Base-by-base conservation (phyloP, 2,329 filamentous ascomycete species). In the Helotiales sp. region DNA sequence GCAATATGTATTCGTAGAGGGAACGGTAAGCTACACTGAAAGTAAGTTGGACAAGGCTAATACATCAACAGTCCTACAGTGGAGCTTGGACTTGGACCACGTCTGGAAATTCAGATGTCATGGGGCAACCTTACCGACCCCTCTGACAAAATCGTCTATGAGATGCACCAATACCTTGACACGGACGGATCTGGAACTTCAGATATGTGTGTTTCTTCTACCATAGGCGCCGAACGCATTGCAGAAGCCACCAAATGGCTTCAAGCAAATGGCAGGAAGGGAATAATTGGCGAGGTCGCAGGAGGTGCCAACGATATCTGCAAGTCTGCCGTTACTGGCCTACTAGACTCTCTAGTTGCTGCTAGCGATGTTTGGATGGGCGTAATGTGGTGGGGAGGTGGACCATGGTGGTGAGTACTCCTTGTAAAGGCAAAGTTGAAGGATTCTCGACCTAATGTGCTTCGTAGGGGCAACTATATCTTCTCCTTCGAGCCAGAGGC, bases 161-260 rank as follows among this genome's bases (percentile, higher is more conserved):
- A 88, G 73, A 87, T 88, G 86, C 86, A 88, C 75, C 86, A 88
- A 77, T 88, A 87, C 73, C 85, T 87, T 45, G 86, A 88, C 77
- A 79, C 77, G 0, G 85, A 87, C 68, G 82, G 84, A 64, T 84
- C 82, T 2, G 86, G 86, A 7, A 86, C 85, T 0, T 79, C 78
- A 6, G 78, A 77, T 2, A 77, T 78, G 28, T 88, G 86, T 73
- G 84, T 86, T n/a, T 82, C 76, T 66, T 70, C 76, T 5, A 87
- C 85, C 17, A 85, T 87, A 69, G 84, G 86, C 61, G 76, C 77
- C 24, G 82, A 87, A 71, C 80, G 86, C 3, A 76, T 88, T n/a
- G 69, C 78, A n/a, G 79, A 76, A 8, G 86, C 86, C 0, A 87
- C 86, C 0, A 72, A 80, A 57, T 88, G 86, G 86, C 77, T 87